These are phyloP conservation scores for Bolboschoenus planiculmis DNA, from an alignment of 176 grass and related monocot genomes.

Conservation along the genomic window DNA sequence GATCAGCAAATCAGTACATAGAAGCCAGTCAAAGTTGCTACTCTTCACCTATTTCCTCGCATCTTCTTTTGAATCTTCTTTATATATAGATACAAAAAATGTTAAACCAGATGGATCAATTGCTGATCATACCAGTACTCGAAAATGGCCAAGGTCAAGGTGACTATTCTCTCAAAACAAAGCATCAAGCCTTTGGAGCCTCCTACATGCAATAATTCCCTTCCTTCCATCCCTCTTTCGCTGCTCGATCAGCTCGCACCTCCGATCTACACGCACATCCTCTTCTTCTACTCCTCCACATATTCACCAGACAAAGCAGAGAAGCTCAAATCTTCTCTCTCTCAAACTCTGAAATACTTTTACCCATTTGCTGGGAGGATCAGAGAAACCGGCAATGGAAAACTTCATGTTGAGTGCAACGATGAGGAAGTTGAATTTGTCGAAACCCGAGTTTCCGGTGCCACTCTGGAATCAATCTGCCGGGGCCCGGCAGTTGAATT, in stretches of 20 bases:
- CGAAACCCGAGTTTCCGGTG: not conserved
- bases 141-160: not conserved
- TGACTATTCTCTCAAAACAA: not conserved
- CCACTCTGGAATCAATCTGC: not conserved
- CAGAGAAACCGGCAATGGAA: not conserved
- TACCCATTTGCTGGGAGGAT: slow-evolving; percentile 6
- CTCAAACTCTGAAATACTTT: not conserved
- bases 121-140: not conserved
- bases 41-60: not conserved
- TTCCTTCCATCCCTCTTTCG: not conserved
- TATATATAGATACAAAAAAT: not conserved
- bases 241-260: not conserved
- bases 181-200: not conserved
- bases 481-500: not conserved
- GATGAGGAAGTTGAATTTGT: not conserved
- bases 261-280: not conserved
- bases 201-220: not conserved
- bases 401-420: slow-evolving; percentile 2
- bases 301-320: not conserved
- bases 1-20: not conserved
- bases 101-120: not conserved
- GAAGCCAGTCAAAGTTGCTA: not conserved
- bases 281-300: not conserved
- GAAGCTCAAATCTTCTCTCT: not conserved
- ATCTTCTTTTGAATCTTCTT: not conserved